Conservation (phyloP, 2,329 filamentous ascomycete species). For the Penicillium sp. region DNA sequence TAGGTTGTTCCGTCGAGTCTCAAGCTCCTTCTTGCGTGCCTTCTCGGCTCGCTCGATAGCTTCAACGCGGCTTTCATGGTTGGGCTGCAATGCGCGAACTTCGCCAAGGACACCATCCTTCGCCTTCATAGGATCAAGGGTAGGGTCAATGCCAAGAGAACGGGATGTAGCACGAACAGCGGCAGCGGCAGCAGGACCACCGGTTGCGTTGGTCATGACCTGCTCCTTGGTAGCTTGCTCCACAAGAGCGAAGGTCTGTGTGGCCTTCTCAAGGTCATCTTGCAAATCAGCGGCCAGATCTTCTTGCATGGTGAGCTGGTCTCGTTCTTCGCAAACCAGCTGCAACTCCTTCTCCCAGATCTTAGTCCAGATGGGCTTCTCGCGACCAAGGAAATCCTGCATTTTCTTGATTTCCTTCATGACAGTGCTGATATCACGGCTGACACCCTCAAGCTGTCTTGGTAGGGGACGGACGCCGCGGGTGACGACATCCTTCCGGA, state of each 20-base stretch:
- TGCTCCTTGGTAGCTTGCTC: slow-evolving; percentile 99
- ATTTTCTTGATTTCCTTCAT: slow-evolving; percentile 89
- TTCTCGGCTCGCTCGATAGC: slow-evolving; percentile 98
- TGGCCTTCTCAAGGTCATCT: slow-evolving; percentile 92
- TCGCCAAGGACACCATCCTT: slow-evolving; percentile 92
- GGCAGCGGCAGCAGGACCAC: slow-evolving; percentile 40
- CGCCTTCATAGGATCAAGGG: slow-evolving; percentile 72
- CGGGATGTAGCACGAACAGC: slow-evolving; percentile 55
- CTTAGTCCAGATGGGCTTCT: slow-evolving; percentile 98
- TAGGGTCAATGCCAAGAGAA: slow-evolving; percentile 51
- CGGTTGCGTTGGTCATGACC: slow-evolving; percentile 64
- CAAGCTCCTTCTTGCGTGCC: slow-evolving; percentile 83
- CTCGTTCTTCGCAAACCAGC: slow-evolving; percentile 91
- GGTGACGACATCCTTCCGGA: slow-evolving; percentile 93
- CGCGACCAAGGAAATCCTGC: slow-evolving; percentile 85
- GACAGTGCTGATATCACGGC: slow-evolving; percentile 80
- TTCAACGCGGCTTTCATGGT: slow-evolving; percentile 89
- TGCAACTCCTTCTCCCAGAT: slow-evolving; percentile 99
- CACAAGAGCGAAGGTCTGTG: slow-evolving; percentile 89
- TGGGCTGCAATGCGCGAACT: slow-evolving; percentile 88
- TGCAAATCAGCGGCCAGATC: slow-evolving; percentile 89
- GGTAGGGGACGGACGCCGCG: slow-evolving; percentile 90
- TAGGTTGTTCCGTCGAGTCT: slow-evolving; percentile 70
- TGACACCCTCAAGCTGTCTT: slow-evolving; percentile 83
- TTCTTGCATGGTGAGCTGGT: slow-evolving; percentile 94